Evolutionary conservation across 75 land plant genomes (phyloP).

Genomic region (Picea sitchensis): DNA sequence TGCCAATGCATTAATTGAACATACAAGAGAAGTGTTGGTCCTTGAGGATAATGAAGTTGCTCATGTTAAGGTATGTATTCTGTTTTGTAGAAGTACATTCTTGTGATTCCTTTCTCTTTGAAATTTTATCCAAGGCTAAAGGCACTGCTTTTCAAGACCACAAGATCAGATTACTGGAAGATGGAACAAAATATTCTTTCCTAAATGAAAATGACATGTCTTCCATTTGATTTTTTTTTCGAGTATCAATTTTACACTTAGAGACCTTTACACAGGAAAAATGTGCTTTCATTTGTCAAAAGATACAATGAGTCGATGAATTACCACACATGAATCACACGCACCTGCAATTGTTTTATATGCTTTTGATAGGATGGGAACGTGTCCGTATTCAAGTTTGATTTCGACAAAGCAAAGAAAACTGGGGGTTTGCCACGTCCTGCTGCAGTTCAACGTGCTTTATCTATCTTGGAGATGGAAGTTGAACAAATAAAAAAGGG

Average conservation of each 20-base stretch:
- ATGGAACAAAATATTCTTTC: too few species aligned
- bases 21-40: constrained; percentile 71
- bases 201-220: too few species aligned
- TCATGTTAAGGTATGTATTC: constrained; percentile 67
- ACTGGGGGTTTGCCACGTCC: constrained; percentile 50
- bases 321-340: background rate
- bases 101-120: too few species aligned
- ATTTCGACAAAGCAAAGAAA: constrained; percentile 48
- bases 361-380: constrained; percentile 64
- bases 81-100: background rate
- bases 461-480: constrained; percentile 90
- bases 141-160: too few species aligned
- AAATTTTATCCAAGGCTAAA: too few species aligned
- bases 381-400: constrained; percentile 83
- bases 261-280: too few species aligned
- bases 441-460: constrained; percentile 86
- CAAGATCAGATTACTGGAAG: too few species aligned
- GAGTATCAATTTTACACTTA: too few species aligned
- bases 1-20: constrained; percentile 84
- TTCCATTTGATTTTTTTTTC: too few species aligned
- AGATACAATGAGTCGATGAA: background rate
- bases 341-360: background rate
- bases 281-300: too few species aligned
- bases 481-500: constrained; percentile 99
- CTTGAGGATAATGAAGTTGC: constrained; percentile 95